Base-by-base conservation (phyloP, 345 rosid genomes). In the Combretum micranthum region DNA sequence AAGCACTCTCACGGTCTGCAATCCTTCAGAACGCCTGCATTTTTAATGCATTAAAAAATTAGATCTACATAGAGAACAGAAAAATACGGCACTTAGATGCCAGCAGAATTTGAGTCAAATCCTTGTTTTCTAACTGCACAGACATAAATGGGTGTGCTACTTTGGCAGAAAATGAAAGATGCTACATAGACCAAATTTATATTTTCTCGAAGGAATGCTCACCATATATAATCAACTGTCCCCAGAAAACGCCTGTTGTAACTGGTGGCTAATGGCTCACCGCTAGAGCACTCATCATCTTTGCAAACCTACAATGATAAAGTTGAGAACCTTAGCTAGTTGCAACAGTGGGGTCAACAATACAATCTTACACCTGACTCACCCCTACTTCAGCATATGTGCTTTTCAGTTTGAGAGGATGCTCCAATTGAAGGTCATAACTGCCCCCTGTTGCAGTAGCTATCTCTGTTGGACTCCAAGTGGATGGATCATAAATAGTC, bases 201-300 rank as follows among this genome's bases (percentile, higher is more conserved):
- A 47, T 44, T 2, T 20, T 17, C 44, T 44, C 22, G 0, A 37
- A 12, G 21, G 42, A 57, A 47, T 32, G 44, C 69, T 68, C 77
- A 83, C 99, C 94, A 93, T 72, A 89, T 89, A 69, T 89, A 93
- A 71, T 89, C 97, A 66, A 89, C 99, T 20, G 99, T 83, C 69
- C 97, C 97, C 80, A 77, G 65, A 79, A 93, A 93, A 61, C 88
- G 71, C 76, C 94, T 82, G 67, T 83, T 80, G 60, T 89, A 93
- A 76, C 97, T 89, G 44, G 97, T 93, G 53, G 82, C 99, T 47
- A 77, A 52, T 17, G 97, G 96, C 73, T 89, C 97, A 61, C 96
- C 89, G 25, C 72, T 69, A 51, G 75, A 58, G 65, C 87, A 96
- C 65, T 96, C 82, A 54, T 97, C 79, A 65, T 83, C 83, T 16